Evolutionary conservation across 768 basidiomycete species (phyloP).

Genomic region (Cystobasidium onofrii): DNA sequence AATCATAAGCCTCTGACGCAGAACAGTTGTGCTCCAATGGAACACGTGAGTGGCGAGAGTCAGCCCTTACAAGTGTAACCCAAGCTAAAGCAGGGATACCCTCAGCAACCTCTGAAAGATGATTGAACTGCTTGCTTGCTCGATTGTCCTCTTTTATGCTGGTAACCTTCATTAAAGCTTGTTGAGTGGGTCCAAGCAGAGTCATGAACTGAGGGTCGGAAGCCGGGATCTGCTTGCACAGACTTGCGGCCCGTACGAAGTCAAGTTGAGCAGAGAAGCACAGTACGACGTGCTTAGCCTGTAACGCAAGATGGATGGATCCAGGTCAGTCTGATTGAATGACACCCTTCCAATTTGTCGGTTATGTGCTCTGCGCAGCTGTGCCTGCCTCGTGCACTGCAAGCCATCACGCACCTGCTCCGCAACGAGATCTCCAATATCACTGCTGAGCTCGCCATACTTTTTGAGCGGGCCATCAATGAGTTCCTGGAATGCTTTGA

Average conservation of each 20-base stretch:
- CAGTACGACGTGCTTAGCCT: conserved; percentile 57
- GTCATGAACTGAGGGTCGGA: conserved; percentile 49
- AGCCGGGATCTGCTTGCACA: conserved; percentile 67
- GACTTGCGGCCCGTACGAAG: conserved; percentile 59
- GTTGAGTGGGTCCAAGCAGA: conserved; percentile 61
- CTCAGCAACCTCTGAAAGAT: conserved; percentile 72
- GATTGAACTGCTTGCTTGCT: conserved; percentile 66
- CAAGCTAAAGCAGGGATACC: conserved; percentile 75
- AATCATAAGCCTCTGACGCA: neutral
- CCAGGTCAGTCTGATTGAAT: too few species aligned
- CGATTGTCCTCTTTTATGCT: conserved; percentile 72
- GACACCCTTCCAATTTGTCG: too few species aligned
- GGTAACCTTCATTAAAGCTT: conserved; percentile 65
- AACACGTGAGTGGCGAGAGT: neutral
- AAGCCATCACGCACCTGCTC: conserved; percentile 67
- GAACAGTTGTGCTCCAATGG: neutral
- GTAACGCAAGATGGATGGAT: too few species aligned
- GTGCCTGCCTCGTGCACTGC: neutral
- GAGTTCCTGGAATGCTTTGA: conserved; percentile 64
- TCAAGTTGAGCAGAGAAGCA: conserved; percentile 62
- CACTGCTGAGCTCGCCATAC: conserved; percentile 63
- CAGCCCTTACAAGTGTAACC: conserved; percentile 60
- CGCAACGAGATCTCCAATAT: conserved; percentile 62
- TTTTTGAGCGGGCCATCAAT: conserved; percentile 66
- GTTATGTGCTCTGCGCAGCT: too few species aligned